Percentiles rank a stretch among this genome's conserved stretches.
These are phyloP conservation scores for Linaria vulgaris DNA, from an alignment of 257 asterid species.

Conservation along the genomic window DNA sequence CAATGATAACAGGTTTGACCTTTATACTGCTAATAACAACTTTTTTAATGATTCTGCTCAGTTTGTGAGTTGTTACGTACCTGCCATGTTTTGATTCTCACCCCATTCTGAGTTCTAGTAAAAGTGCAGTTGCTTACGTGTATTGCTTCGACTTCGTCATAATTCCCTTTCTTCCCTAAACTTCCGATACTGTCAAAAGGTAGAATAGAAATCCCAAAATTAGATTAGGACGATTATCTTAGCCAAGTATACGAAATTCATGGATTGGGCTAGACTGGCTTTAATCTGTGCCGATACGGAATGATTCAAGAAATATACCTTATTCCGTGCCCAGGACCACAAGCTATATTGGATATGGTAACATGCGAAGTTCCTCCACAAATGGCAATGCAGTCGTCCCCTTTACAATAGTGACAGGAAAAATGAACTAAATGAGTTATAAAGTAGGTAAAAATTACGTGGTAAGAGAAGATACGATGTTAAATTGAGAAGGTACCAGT, in stretches of 20 bases:
- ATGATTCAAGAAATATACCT: slow-evolving; percentile 30
- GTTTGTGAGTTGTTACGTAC: slow-evolving; percentile 26
- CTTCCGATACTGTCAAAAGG: slow-evolving; percentile 47
- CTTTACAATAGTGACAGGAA: slow-evolving; percentile 23
- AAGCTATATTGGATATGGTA: slow-evolving; percentile 35
- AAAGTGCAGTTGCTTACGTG: slow-evolving; percentile 40
- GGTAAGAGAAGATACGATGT: too few relatives aligned
- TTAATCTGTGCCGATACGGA: not conserved
- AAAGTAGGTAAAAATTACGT: too few relatives aligned
- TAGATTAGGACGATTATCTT: too few relatives aligned
- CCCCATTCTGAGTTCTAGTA: slow-evolving; percentile 41
- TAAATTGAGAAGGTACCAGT: slow-evolving; percentile 30
- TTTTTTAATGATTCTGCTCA: too few relatives aligned
- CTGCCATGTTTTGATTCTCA: slow-evolving; percentile 68
- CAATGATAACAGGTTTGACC: too few relatives aligned
- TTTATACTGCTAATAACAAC: too few relatives aligned
- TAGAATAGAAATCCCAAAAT: too few relatives aligned
- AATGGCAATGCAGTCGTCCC: slow-evolving; percentile 57
- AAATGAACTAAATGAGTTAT: too few relatives aligned
- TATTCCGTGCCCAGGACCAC: slow-evolving; percentile 68
- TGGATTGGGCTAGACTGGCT: too few relatives aligned
- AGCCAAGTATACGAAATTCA: too few relatives aligned
- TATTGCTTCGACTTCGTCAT: slow-evolving; percentile 41
- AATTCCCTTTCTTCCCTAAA: slow-evolving; percentile 37
- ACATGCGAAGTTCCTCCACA: slow-evolving; percentile 44